Percentiles rank a stretch among this genome's conserved stretches.
Evolutionary conservation across 768 basidiomycete genomes (phyloP).

Genomic region (Lentinula boryana): DNA sequence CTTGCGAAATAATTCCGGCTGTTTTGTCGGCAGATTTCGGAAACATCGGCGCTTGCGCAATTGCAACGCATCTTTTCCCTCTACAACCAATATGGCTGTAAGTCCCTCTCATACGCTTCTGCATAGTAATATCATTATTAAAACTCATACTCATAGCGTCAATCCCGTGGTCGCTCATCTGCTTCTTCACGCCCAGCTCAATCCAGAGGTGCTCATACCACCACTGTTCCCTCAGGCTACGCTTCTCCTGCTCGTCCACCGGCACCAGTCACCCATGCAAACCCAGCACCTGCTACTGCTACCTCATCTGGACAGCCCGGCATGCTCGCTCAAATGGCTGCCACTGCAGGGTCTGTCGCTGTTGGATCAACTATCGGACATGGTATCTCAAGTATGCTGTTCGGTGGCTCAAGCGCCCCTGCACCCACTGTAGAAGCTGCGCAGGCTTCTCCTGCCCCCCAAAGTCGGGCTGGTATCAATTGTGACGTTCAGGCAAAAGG

Average conservation of each 20-base stretch:
- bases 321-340: conserved; percentile 79
- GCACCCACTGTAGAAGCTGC: conserved; percentile 42
- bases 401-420: conserved; percentile 55
- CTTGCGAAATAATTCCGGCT: background rate
- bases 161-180: conserved; percentile 71
- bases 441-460: conserved; percentile 37
- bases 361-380: conserved; percentile 86
- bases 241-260: conserved; percentile 31
- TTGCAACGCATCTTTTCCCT: background rate
- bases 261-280: conserved; percentile 35
- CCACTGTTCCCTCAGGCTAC: conserved; percentile 41
- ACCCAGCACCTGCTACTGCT: conserved; percentile 32
- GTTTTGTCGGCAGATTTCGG: background rate
- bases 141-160: conserved; percentile 43
- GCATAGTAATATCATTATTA: background rate
- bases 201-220: conserved; percentile 40
- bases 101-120: conserved; percentile 14
- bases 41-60: background rate
- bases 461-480: conserved; percentile 29
- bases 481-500: conserved; percentile 85
- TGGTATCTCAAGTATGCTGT: conserved; percentile 86
- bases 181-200: conserved; percentile 34
- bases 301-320: conserved; percentile 46
- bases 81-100: conserved; percentile 40
- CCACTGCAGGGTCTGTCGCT: conserved; percentile 87